Evolutionary conservation across 768 basidiomycete genomes (phyloP), one percentile per base, ranked within the genome.

Genomic region (Termitomyces sp.): DNA sequence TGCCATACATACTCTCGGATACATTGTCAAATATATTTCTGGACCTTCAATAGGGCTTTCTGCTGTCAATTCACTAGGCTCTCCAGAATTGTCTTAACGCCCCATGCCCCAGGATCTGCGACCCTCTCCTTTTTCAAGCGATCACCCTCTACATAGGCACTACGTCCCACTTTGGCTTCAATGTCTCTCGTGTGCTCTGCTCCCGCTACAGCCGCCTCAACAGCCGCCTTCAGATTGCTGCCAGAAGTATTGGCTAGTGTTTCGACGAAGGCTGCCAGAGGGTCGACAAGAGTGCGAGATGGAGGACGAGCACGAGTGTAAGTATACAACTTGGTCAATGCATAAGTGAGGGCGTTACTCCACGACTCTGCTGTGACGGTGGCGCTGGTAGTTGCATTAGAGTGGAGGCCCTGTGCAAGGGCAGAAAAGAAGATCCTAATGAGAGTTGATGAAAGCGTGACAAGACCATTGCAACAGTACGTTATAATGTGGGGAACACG

Each of bases 61-160:
- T 11, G 2, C 19, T 2, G 19, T 59, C 55, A 52, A 30, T 45
- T 58, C 30, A 53, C 42, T 43, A 89, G 68, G 40, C 75, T 81
- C 66, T 88, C 81, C 55, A 93, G 62, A 54, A 92, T 81, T 9
- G 79, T 77, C 64, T 86, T 88, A 53, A 96, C 83, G 44, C 92
- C 93, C 90, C 92, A 93, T 30, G 94, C 94, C 37, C 94, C 94
- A 0, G 93, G 93, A 71, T 98, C 93, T 2, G 92, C 72, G 21
- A 90, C 77, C 38, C 72, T 76, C 67, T 87, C 76, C 53, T 77
- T 70, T 66, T 73, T 82, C 53, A 95, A 72, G 60, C 82, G 72
- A 41, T 81, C 78, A 15, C 83, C 79, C 58, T 87, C 88, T 38
- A 96, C 82, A 70, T 98, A 98, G 2, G 90, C 89, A 61, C 90